phyloP scores from a whole-genome alignment of 2,329 filamentous ascomycete genomes.

The Penicillium sclerotiorum region DNA sequence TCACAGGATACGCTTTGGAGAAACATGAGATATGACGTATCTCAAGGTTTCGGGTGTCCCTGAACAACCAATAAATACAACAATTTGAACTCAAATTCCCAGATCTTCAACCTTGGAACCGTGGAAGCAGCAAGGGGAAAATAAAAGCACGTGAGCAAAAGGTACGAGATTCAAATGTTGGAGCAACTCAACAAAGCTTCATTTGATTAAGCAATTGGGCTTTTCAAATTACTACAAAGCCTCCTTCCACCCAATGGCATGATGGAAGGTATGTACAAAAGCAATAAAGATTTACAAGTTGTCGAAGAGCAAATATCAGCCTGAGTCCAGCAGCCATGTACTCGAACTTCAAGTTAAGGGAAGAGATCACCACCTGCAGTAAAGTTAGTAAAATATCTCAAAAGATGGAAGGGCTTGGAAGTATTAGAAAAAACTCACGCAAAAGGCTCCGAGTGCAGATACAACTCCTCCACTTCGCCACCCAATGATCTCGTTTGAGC shows the following conservation, averaged over 20 bases:
- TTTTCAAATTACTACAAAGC: no score
- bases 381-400: not conserved
- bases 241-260: no score
- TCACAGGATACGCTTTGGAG: not conserved
- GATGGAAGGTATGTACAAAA: not conserved
- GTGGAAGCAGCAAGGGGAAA: no score
- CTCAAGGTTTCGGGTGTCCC: no score
- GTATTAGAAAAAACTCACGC: slow-evolving; percentile 36
- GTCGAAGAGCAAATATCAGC: slow-evolving; percentile 3
- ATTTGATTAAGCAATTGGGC: no score
- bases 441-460: slow-evolving; percentile 53
- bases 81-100: no score
- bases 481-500: slow-evolving; percentile 43
- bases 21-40: no score
- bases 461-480: slow-evolving; percentile 39
- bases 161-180: no score
- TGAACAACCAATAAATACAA: no score
- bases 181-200: no score
- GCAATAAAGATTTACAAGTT: not conserved
- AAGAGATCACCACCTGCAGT: slow-evolving; percentile 12
- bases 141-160: no score
- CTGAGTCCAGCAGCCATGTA: slow-evolving; percentile 2
- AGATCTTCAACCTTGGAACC: no score
- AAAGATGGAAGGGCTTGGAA: not conserved
- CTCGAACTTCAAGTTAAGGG: not conserved